Percentiles rank a stretch among this genome's conserved stretches.
phyloP scores from a whole-genome alignment of 169 alveolate genomes.

The Plasmodium gonderi region DNA sequence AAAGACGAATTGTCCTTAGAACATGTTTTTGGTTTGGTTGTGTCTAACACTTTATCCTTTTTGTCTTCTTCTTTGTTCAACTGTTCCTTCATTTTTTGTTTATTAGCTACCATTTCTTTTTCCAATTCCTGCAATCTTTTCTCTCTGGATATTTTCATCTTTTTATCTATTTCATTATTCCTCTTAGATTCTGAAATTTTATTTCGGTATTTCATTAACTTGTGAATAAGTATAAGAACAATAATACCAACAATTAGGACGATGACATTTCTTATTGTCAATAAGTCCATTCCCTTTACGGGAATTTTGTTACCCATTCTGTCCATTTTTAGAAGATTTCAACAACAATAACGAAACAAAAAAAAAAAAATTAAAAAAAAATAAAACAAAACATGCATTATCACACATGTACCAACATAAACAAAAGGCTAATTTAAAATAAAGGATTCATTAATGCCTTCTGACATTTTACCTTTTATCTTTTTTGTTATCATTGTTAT shows the following conservation, averaged over 20 bases:
- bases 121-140: conserved; percentile 58
- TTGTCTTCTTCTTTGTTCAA: conserved; percentile 35
- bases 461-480: neutral
- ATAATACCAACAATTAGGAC: neutral
- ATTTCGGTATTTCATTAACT: conserved; percentile 20
- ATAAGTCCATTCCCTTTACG: neutral
- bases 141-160: conserved; percentile 67
- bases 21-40: conserved; percentile 22
- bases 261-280: conserved; percentile 31
- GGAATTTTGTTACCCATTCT: neutral
- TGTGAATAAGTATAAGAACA: conserved; percentile 26
- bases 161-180: conserved; percentile 29
- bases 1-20: conserved; percentile 60
- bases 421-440: neutral
- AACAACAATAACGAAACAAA: neutral
- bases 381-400: neutral
- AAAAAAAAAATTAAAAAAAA: neutral
- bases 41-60: conserved; percentile 14
- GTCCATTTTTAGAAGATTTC: conserved; percentile 33
- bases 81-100: conserved; percentile 54
- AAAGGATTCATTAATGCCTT: neutral
- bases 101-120: conserved; percentile 64
- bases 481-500: neutral
- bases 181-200: conserved; percentile 30
- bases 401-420: neutral